phyloP scores from a whole-genome alignment of 495 filamentous ascomycete genomes.

The Penicillium fimorum region DNA sequence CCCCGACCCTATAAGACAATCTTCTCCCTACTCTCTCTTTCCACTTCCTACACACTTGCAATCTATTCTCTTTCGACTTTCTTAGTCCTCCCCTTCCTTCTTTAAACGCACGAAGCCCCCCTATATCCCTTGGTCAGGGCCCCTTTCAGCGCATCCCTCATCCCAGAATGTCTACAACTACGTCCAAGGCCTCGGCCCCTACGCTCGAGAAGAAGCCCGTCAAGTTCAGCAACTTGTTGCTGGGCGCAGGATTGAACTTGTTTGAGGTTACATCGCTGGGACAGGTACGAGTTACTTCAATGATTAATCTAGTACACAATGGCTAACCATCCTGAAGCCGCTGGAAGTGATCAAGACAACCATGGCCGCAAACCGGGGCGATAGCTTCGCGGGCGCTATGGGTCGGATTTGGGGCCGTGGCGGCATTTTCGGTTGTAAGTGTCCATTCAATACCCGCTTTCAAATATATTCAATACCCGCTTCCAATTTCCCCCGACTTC shows the following conservation, averaged over 20 bases:
- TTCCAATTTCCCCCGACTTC: constrained; percentile 22
- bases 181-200: constrained; percentile 47
- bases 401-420: constrained; percentile 89
- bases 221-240: constrained; percentile 98
- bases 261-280: constrained; percentile 92
- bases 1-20: constrained; percentile 25
- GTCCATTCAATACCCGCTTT: constrained; percentile 8
- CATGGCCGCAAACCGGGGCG: constrained; percentile 93
- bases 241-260: constrained; percentile 96
- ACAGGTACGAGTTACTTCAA: constrained; percentile 55
- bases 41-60: constrained; percentile 9
- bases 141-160: constrained; percentile 54
- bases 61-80: constrained; percentile 13
- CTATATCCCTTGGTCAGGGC: constrained; percentile 90
- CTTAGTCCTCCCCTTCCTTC: constrained; percentile 13
- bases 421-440: constrained; percentile 93
- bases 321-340: constrained; percentile 55
- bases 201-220: constrained; percentile 97
- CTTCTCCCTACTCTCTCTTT: constrained; percentile 15
- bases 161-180: constrained; percentile 50
- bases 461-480: constrained; percentile 8
- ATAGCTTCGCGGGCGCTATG: constrained; percentile 80
- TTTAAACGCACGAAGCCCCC: constrained; percentile 73
- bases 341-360: constrained; percentile 99
- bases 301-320: background rate